A percentile compares a stretch with the other conserved stretches of the same genome.
Evolutionary conservation across 2,329 filamentous ascomycete species (phyloP).

Genomic region (Huntiella omanensis): DNA sequence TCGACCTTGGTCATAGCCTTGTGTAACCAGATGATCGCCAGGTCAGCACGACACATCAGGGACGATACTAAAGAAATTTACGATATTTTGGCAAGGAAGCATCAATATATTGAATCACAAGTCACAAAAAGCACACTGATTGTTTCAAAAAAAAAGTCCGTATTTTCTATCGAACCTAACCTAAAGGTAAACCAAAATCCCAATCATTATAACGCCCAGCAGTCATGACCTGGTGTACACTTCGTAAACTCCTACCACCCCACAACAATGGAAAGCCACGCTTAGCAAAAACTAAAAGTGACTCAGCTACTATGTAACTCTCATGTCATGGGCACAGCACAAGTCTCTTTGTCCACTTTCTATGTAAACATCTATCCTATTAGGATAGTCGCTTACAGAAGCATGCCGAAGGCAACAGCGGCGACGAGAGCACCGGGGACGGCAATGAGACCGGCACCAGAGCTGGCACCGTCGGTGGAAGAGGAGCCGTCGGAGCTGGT

Average conservation of each 20-base stretch:
- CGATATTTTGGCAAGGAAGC: too few relatives aligned
- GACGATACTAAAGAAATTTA: too few relatives aligned
- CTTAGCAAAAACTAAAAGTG: constrained; percentile 4
- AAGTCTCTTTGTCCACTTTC: too few relatives aligned
- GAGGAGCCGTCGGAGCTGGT: constrained; percentile 13
- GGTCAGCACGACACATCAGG: too few relatives aligned
- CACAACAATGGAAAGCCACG: background rate
- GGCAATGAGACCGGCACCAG: constrained; percentile 24
- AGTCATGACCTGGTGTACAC: constrained; percentile 8
- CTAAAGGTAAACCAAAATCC: background rate
- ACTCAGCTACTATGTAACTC: background rate
- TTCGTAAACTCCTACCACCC: background rate
- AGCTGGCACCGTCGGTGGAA: constrained; percentile 15
- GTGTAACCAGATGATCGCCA: too few relatives aligned
- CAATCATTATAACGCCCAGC: constrained; percentile 5
- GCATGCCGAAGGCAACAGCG: constrained; percentile 28
- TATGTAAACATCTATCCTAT: too few relatives aligned
- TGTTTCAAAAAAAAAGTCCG: too few relatives aligned
- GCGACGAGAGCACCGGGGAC: constrained; percentile 26
- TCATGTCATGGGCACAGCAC: background rate
- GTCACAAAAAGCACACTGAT: too few relatives aligned
- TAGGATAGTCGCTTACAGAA: constrained; percentile 23
- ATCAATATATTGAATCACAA: too few relatives aligned
- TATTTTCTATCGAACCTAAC: background rate
- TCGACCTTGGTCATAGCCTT: too few relatives aligned